Evolutionary conservation across 805 yeast genomes (phyloP).

Genomic region (Jamesozyma gamospora): DNA sequence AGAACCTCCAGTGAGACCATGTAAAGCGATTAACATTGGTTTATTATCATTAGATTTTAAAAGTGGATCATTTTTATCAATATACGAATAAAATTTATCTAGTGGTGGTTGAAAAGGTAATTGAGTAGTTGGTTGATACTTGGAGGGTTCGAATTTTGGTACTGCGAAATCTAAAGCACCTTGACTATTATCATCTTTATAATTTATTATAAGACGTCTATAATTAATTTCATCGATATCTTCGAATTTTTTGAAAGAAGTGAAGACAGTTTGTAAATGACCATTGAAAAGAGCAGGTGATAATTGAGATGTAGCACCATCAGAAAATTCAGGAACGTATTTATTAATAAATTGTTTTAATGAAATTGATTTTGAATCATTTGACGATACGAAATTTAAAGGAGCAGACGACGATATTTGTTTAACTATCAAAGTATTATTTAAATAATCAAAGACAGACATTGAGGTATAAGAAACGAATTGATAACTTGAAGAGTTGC

Average conservation of each 20-base stretch:
- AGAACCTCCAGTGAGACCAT: conserved; percentile 82
- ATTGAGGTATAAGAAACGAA: background rate
- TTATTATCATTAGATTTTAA: conserved; percentile 29
- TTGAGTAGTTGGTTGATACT: conserved; percentile 29
- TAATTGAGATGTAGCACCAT: conserved; percentile 38
- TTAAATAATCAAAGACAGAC: conserved; percentile 1
- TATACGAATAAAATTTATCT: conserved; percentile 13
- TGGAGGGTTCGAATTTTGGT: conserved; percentile 1
- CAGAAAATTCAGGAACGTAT: conserved; percentile 36
- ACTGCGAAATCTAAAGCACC: conserved; percentile 64
- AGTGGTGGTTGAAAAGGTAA: conserved; percentile 21
- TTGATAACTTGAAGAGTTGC: too few species aligned
- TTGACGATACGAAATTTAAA: background rate
- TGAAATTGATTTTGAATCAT: conserved; percentile 4
- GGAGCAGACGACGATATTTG: conserved; percentile 3
- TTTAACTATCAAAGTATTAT: conserved; percentile 3
- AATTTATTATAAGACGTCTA: conserved; percentile 46
- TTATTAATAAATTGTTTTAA: conserved; percentile 27
- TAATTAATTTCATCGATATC: conserved; percentile 45
- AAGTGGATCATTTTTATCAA: conserved; percentile 34
- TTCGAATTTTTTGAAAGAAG: conserved; percentile 40
- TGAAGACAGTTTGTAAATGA: conserved; percentile 58
- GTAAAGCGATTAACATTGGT: conserved; percentile 58
- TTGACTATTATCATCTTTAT: conserved; percentile 48
- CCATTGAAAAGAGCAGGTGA: conserved; percentile 56